Evolutionary conservation across 441 rosid genomes (phyloP).

Genomic region (Hypseocharis bilobata): DNA sequence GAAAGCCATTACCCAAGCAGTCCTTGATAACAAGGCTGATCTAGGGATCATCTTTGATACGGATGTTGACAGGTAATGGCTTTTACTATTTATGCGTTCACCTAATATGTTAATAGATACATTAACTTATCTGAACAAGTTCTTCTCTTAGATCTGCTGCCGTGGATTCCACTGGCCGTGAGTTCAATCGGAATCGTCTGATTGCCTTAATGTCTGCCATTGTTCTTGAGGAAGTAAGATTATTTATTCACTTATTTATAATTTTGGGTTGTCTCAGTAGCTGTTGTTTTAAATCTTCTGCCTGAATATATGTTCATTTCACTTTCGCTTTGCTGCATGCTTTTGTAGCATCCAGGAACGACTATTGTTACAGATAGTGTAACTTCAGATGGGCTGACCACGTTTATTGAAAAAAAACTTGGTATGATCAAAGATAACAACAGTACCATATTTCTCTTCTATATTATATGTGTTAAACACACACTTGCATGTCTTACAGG

Average conservation of each 20-base stretch:
- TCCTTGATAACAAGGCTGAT: constrained; percentile 82
- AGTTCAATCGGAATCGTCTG: constrained; percentile 82
- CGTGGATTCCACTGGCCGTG: constrained; percentile 81
- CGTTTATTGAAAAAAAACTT: constrained; percentile 76
- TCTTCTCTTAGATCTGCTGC: constrained; percentile 76
- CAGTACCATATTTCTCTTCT: constrained; percentile 10
- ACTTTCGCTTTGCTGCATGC: constrained; percentile 13
- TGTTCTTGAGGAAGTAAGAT: constrained; percentile 84
- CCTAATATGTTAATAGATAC: neutral
- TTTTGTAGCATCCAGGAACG: constrained; percentile 74
- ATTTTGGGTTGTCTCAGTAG: constrained; percentile 9
- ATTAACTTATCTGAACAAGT: constrained; percentile 4
- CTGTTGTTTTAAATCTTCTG: constrained; percentile 5
- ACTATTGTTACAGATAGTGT: constrained; percentile 94
- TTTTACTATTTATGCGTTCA: constrained; percentile 14
- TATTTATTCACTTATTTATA: neutral
- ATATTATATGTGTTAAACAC: constrained; percentile 14
- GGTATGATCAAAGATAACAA: constrained; percentile 38
- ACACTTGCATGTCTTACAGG: constrained; percentile 35
- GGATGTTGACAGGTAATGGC: constrained; percentile 79
- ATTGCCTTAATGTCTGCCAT: constrained; percentile 88
- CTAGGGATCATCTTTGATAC: constrained; percentile 96
- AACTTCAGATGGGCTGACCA: constrained; percentile 82
- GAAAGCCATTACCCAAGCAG: constrained; percentile 77
- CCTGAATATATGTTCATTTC: neutral